phyloP scores from a whole-genome alignment of 441 rosid species.

The Populus hybrid region DNA sequence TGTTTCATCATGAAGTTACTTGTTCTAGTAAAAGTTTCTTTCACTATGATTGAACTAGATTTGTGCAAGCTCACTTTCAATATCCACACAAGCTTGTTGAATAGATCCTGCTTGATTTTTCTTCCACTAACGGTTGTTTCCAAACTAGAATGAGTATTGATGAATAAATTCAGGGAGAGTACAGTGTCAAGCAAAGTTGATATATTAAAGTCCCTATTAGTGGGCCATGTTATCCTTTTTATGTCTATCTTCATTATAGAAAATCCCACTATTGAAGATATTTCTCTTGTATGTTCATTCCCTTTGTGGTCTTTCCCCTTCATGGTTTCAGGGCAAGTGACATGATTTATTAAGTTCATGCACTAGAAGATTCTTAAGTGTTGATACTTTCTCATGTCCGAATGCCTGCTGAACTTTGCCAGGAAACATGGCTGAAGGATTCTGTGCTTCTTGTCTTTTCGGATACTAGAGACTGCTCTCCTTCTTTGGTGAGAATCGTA shows the following conservation, averaged over 20 bases:
- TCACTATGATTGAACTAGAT: too few species aligned
- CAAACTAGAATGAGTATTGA: too few species aligned
- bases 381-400: constrained; percentile 31
- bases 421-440: constrained; percentile 90
- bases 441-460: constrained; percentile 71
- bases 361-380: constrained; percentile 20
- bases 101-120: too few species aligned
- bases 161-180: too few species aligned
- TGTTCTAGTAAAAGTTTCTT: too few species aligned
- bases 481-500: constrained; percentile 62
- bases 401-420: constrained; percentile 40
- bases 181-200: too few species aligned
- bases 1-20: too few species aligned
- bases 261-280: background rate
- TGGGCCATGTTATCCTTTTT: too few species aligned
- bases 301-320: background rate
- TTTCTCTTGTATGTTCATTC: background rate
- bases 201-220: too few species aligned
- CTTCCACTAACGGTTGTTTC: too few species aligned
- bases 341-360: constrained; percentile 1
- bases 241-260: background rate
- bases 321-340: constrained; percentile 3
- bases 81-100: too few species aligned
- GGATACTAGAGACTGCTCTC: constrained; percentile 80
- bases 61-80: too few species aligned